Evolutionary conservation across 257 asterid genomes (phyloP).

Genomic region (Rhazya stricta): DNA sequence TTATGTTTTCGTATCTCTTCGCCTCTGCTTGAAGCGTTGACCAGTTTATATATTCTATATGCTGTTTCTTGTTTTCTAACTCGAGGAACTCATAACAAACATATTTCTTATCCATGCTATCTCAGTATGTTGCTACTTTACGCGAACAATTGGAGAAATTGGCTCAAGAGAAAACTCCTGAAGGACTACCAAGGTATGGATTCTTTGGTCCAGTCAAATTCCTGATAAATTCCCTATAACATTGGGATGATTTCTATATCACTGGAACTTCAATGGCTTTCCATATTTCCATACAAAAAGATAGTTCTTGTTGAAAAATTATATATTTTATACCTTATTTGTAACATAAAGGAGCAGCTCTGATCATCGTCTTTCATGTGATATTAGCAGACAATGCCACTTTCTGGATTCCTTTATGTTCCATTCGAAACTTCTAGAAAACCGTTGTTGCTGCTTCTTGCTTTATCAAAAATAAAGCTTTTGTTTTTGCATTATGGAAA

Average conservation of each 20-base stretch:
- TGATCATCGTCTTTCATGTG: not conserved
- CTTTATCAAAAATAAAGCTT: not conserved
- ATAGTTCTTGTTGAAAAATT: not conserved
- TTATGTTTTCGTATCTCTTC: not conserved
- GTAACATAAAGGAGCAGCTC: not conserved
- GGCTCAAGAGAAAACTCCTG: conserved; percentile 68
- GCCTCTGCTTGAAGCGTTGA: not conserved
- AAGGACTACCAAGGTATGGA: conserved; percentile 74
- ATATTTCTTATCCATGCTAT: conserved; percentile 14
- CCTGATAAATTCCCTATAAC: not conserved
- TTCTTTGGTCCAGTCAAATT: conserved; percentile 13
- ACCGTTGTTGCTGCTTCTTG: too few species aligned
- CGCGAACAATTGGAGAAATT: conserved; percentile 88
- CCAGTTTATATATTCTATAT: not conserved
- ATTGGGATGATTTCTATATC: too few species aligned
- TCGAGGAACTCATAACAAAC: not conserved
- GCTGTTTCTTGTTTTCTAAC: not conserved
- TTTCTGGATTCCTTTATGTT: too few species aligned
- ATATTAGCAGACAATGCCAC: not conserved
- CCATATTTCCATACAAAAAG: not conserved
- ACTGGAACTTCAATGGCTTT: not conserved
- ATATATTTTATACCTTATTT: not conserved
- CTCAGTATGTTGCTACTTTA: conserved; percentile 78
- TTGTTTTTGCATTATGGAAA: not conserved
- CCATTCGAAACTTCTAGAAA: not conserved